Evolutionary conservation across 139 green algal species (phyloP).

Genomic region (Klebsormidium nitens): DNA sequence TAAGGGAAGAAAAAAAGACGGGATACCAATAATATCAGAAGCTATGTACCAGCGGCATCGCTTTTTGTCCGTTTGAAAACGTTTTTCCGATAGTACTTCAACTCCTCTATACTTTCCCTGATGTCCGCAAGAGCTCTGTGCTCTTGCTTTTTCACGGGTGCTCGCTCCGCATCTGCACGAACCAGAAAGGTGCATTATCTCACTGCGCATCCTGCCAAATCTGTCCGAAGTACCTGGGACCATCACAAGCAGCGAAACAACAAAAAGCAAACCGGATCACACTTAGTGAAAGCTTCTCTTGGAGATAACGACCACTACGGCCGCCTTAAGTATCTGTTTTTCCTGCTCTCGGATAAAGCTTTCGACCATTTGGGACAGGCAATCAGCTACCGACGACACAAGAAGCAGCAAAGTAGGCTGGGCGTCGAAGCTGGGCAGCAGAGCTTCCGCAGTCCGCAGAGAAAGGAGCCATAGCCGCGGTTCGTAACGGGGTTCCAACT

Average conservation of each 20-base stretch:
- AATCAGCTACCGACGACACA: too few species aligned
- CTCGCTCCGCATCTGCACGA: slow-evolving; percentile 2
- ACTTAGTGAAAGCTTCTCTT: too few species aligned
- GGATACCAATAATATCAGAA: not conserved
- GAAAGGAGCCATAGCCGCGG: too few species aligned
- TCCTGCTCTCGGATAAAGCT: too few species aligned
- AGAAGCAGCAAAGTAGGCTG: not conserved
- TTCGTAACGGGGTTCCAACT: too few species aligned
- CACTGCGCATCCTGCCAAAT: too few species aligned
- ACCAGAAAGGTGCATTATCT: not conserved
- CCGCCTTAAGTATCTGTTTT: too few species aligned
- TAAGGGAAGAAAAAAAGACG: slow-evolving; percentile 13
- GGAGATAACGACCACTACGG: too few species aligned
- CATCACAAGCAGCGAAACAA: too few species aligned
- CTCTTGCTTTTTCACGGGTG: slow-evolving; percentile 22
- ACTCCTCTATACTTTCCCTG: slow-evolving; percentile 75
- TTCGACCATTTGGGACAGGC: too few species aligned
- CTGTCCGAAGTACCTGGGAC: too few species aligned
- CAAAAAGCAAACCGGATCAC: too few species aligned
- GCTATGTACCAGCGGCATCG: not conserved
- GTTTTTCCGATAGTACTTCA: slow-evolving; percentile 68
- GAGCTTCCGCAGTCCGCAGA: not conserved
- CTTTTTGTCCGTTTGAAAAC: slow-evolving; percentile 59
- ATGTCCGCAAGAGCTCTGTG: slow-evolving; percentile 90
- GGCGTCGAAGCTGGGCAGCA: not conserved